These are phyloP conservation scores for Saccharum officinarum DNA, from an alignment of 176 grass and related monocot species.

Conservation along the genomic window DNA sequence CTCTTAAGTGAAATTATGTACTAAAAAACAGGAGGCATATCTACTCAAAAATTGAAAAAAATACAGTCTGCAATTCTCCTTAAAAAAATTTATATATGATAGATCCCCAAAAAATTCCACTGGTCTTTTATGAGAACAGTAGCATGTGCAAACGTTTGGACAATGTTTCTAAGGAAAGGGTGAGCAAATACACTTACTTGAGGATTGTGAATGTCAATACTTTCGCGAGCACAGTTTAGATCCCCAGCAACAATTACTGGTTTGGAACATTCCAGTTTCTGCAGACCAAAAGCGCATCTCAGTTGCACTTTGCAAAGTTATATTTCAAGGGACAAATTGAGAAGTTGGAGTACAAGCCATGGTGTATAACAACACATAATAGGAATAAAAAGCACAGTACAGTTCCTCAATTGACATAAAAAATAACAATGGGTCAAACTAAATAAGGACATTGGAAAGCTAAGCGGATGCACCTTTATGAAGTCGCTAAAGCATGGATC, in stretches of 20 bases:
- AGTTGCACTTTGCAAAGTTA: constrained; percentile 20
- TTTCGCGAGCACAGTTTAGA: constrained; percentile 72
- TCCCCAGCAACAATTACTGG: constrained; percentile 84
- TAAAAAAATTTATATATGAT: background rate
- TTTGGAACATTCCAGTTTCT: constrained; percentile 84
- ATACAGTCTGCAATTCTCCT: background rate
- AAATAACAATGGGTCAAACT: background rate
- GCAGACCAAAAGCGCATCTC: constrained; percentile 32
- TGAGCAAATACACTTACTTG: constrained; percentile 46
- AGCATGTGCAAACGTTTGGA: background rate
- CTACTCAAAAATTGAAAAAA: background rate
- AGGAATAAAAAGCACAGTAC: background rate
- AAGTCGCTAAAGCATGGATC: constrained; percentile 69
- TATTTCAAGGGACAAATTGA: background rate
- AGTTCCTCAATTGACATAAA: background rate
- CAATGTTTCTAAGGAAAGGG: constrained; percentile 5
- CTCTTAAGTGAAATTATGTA: background rate
- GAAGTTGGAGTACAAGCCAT: background rate
- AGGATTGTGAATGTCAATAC: constrained; percentile 91
- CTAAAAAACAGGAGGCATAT: background rate
- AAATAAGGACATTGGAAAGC: constrained; percentile 24
- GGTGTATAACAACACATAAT: constrained; percentile 1
- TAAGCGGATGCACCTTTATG: constrained; percentile 56
- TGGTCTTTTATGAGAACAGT: background rate
- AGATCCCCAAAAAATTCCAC: background rate